Evolutionary conservation across 1,139 yeast species (phyloP).

Genomic region (Debaryomyces singareniensis): DNA sequence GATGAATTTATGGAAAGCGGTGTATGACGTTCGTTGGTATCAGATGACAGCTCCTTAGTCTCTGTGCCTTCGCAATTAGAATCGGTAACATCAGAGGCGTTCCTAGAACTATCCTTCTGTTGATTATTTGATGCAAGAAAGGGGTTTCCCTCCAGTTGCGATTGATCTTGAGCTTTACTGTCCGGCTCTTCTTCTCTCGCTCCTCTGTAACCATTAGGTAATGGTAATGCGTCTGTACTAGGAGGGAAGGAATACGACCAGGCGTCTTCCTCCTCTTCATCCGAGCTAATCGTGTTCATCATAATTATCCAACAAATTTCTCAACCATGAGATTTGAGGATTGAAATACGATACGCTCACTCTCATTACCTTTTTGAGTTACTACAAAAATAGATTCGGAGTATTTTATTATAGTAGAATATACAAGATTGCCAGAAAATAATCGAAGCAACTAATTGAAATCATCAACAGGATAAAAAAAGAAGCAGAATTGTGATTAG

Average conservation of each 20-base stretch:
- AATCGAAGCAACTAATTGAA: no score
- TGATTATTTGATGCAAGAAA: neutral
- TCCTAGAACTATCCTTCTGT: neutral
- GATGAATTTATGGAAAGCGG: constrained; percentile 12
- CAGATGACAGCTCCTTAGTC: constrained; percentile 2
- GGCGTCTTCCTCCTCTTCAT: constrained; percentile 33
- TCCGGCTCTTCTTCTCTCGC: neutral
- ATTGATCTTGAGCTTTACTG: neutral
- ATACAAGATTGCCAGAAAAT: no score
- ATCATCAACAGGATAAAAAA: no score
- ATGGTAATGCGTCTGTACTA: constrained; percentile 25
- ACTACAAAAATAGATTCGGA: no score
- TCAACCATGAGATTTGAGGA: no score
- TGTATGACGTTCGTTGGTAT: constrained; percentile 4
- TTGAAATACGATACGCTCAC: no score
- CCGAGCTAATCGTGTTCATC: neutral
- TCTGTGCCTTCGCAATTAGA: constrained; percentile 4
- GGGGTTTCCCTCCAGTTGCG: neutral
- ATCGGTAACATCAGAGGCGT: neutral
- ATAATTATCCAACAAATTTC: no score
- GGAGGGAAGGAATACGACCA: constrained; percentile 44
- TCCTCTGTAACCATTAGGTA: constrained; percentile 2
- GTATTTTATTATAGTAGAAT: no score
- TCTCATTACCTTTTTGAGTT: no score
- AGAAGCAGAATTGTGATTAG: no score